Conservation (phyloP, 176 grass and related monocot species). For the Alloteropsis semialata region DNA sequence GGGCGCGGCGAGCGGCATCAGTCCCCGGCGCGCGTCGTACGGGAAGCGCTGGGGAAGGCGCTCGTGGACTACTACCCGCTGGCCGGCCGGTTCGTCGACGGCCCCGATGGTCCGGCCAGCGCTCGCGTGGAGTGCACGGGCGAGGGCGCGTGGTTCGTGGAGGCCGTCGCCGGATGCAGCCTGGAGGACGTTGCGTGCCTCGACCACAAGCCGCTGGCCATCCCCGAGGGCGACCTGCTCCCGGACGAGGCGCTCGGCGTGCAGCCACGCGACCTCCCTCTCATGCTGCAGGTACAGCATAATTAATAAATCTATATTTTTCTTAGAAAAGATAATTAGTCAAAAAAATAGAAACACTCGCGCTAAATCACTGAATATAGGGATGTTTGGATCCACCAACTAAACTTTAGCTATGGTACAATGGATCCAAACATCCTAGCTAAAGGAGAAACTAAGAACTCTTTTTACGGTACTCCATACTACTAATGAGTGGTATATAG, state of each 20-base stretch:
- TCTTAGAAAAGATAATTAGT: too few species aligned
- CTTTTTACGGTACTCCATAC: too few species aligned
- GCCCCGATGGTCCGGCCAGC: slow-evolving; percentile 9
- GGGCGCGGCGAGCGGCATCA: not conserved
- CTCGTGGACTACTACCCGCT: slow-evolving; percentile 76
- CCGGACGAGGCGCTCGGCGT: slow-evolving; percentile 37
- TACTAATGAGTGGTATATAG: too few species aligned
- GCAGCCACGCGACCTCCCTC: slow-evolving; percentile 49
- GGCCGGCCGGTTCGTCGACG: slow-evolving; percentile 58
- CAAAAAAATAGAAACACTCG: too few species aligned
- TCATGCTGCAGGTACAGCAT: slow-evolving; percentile 56
- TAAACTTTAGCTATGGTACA: too few species aligned
- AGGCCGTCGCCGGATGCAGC: slow-evolving; percentile 48
- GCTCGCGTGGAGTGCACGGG: slow-evolving; percentile 50
- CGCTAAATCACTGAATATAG: too few species aligned
- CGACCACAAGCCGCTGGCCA: slow-evolving; percentile 52
- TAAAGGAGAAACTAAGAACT: too few species aligned
- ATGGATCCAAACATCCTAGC: too few species aligned
- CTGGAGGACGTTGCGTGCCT: slow-evolving; percentile 60
- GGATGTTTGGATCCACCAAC: too few species aligned
- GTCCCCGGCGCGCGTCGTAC: slow-evolving; percentile 21
- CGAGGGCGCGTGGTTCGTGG: slow-evolving; percentile 75
- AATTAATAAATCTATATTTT: too few species aligned
- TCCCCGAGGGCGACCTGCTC: slow-evolving; percentile 65
- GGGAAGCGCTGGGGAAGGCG: slow-evolving; percentile 50